phyloP scores from a whole-genome alignment of 768 basidiomycete genomes.

The Artomyces pyxidatus region DNA sequence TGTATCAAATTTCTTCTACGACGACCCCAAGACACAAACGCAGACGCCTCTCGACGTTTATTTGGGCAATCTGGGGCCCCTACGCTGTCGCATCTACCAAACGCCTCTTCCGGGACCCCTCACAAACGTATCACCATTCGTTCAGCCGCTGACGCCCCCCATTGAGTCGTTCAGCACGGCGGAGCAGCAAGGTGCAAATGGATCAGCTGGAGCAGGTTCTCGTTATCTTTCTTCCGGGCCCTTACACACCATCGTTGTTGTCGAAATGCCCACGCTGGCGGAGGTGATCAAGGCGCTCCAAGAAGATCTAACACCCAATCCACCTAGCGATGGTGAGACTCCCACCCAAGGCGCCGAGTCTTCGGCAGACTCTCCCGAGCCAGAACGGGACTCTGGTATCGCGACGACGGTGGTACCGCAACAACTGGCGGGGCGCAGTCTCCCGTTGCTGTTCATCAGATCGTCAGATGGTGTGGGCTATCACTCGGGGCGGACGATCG shows the following conservation, averaged over 20 bases:
- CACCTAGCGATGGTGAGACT: slow-evolving; percentile 27
- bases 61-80: slow-evolving; percentile 82
- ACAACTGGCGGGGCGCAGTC: slow-evolving; percentile 57
- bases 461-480: slow-evolving; percentile 81
- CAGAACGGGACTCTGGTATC: slow-evolving; percentile 10
- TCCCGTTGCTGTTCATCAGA: slow-evolving; percentile 78
- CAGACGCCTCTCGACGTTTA: slow-evolving; percentile 81
- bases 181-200: slow-evolving; percentile 12
- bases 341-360: slow-evolving; percentile 20
- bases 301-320: slow-evolving; percentile 54
- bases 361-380: slow-evolving; percentile 4
- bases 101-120: slow-evolving; percentile 62
- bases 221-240: slow-evolving; percentile 47
- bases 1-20: slow-evolving; percentile 83
- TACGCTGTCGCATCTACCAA: slow-evolving; percentile 71
- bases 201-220: no score
- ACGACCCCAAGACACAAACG: slow-evolving; percentile 53
- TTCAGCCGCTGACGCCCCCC: slow-evolving; percentile 34
- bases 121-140: slow-evolving; percentile 53
- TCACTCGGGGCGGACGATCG: slow-evolving; percentile 77
- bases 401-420: slow-evolving; percentile 24
- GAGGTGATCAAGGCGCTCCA: slow-evolving; percentile 76
- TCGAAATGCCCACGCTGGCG: slow-evolving; percentile 71
- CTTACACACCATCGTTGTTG: slow-evolving; percentile 74
- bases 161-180: slow-evolving; percentile 16